These are phyloP conservation scores for Phytophthora pistaciae DNA, from an alignment of 352 stramenopile species.

Conservation along the genomic window DNA sequence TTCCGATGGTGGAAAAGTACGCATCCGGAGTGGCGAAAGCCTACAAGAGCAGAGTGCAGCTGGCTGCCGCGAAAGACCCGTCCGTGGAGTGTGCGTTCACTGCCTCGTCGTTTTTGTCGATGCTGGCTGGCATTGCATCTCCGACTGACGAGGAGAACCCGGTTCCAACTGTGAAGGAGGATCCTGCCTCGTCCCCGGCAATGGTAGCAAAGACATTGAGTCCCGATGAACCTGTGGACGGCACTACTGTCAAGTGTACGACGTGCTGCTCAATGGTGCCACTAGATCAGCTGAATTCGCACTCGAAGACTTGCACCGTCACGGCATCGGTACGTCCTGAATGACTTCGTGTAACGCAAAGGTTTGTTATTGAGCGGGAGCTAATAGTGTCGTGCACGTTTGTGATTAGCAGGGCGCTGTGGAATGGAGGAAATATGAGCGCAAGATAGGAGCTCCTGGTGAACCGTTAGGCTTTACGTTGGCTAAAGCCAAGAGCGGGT, in stretches of 20 bases:
- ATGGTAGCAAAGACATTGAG: conserved; percentile 8
- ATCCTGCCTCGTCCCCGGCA: conserved; percentile 9
- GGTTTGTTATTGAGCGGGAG: background rate
- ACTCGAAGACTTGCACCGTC: conserved; percentile 72
- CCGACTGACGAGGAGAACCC: conserved; percentile 12
- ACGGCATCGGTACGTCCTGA: conserved; percentile 40
- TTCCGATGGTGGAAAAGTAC: conserved; percentile 72
- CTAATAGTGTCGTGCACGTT: background rate
- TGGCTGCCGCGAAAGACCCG: conserved; percentile 30
- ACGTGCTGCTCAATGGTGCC: conserved; percentile 60
- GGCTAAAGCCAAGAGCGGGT: conserved; percentile 70
- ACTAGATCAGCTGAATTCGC: conserved; percentile 61
- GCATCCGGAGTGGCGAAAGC: conserved; percentile 62
- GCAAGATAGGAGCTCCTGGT: conserved; percentile 49
- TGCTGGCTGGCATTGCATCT: conserved; percentile 36
- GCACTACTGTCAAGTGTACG: conserved; percentile 72
- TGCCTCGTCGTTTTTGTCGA: conserved; percentile 59
- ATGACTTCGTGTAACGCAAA: background rate
- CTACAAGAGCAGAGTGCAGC: conserved; percentile 60
- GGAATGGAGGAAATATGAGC: conserved; percentile 73
- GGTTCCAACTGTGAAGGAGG: conserved; percentile 12
- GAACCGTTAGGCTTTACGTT: conserved; percentile 76
- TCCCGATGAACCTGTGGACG: conserved; percentile 9
- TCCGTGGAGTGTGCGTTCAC: conserved; percentile 45
- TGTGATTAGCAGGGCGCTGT: conserved; percentile 31